Evolutionary conservation across 1,139 yeast species (phyloP).

Genomic region (Pichia sp.): DNA sequence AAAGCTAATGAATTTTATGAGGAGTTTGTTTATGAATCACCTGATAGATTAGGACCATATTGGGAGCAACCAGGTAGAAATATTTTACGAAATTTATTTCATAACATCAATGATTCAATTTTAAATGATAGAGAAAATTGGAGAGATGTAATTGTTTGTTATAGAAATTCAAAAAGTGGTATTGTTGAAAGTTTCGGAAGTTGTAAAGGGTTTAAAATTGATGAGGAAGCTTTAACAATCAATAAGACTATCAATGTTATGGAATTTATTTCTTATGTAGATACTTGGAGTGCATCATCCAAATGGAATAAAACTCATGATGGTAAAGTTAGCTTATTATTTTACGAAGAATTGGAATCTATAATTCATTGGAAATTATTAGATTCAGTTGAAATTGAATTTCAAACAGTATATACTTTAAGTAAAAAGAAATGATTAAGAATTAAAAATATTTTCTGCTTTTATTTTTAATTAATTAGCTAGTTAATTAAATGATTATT

Average conservation of each 20-base stretch:
- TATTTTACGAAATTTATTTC: constrained; percentile 41
- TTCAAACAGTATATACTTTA: constrained; percentile 36
- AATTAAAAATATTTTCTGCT: background rate
- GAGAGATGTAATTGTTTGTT: constrained; percentile 23
- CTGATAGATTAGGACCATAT: constrained; percentile 53
- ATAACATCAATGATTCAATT: constrained; percentile 30
- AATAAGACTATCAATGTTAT: constrained; percentile 38
- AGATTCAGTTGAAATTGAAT: constrained; percentile 23
- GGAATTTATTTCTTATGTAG: constrained; percentile 44
- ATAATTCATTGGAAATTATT: constrained; percentile 19
- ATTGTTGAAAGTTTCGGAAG: background rate
- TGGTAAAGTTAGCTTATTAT: constrained; percentile 22
- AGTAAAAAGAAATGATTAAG: background rate
- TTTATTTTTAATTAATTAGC: too few relatives aligned
- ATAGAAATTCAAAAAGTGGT: constrained; percentile 23
- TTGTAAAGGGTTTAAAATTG: constrained; percentile 8
- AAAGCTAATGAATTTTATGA: constrained; percentile 34
- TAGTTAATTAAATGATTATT: background rate
- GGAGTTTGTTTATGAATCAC: constrained; percentile 34
- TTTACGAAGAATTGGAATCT: constrained; percentile 24
- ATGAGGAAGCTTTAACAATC: constrained; percentile 24
- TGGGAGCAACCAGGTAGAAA: constrained; percentile 74
- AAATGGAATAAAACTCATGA: constrained; percentile 45
- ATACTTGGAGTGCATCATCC: constrained; percentile 69
- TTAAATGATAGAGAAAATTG: constrained; percentile 16